These are phyloP conservation scores for Arachnomyces sp. DNA, from an alignment of 2,329 filamentous ascomycete species.

Conservation along the genomic window DNA sequence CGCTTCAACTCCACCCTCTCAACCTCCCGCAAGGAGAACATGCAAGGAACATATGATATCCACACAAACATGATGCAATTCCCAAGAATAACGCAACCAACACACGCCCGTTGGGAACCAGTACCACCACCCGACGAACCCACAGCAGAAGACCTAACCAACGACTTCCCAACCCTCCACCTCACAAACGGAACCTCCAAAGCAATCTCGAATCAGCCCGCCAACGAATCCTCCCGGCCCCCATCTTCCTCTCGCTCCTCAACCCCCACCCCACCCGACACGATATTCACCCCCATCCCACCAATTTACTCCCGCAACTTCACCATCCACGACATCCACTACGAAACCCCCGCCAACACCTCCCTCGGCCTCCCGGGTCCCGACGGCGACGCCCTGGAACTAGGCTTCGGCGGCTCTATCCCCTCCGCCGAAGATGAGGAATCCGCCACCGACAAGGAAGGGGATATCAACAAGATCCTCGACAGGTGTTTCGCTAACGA, in stretches of 20 bases:
- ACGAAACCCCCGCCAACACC: slow-evolving; percentile 50
- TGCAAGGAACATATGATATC: slow-evolving; percentile 77
- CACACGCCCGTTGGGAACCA: slow-evolving; percentile 72
- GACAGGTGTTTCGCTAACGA: slow-evolving; percentile 22
- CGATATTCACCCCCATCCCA: slow-evolving; percentile 48
- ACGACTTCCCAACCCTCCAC: slow-evolving; percentile 17
- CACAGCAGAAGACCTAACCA: slow-evolving; percentile 22
- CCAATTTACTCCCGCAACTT: slow-evolving; percentile 53
- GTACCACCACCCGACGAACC: slow-evolving; percentile 42
- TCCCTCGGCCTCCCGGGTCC: slow-evolving; percentile 50
- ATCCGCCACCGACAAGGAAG: slow-evolving; percentile 17
- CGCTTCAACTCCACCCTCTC: slow-evolving; percentile 73
- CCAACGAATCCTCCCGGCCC: slow-evolving; percentile 10
- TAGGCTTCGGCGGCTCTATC: slow-evolving; percentile 36
- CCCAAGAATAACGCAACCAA: slow-evolving; percentile 81
- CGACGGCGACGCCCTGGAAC: slow-evolving; percentile 29
- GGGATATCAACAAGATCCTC: slow-evolving; percentile 5
- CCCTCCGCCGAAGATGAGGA: slow-evolving; percentile 26
- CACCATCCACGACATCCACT: slow-evolving; percentile 53
- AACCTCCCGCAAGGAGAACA: slow-evolving; percentile 58
- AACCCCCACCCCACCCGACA: slow-evolving; percentile 12
- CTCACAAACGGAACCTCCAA: slow-evolving; percentile 6
- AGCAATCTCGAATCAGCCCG: slow-evolving; percentile 9
- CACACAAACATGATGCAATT: slow-evolving; percentile 91
- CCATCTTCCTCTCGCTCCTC: slow-evolving; percentile 3